Base-by-base conservation (phyloP, 1,284 basidiomycete genomes). In the Trichosporon ovoides region DNA sequence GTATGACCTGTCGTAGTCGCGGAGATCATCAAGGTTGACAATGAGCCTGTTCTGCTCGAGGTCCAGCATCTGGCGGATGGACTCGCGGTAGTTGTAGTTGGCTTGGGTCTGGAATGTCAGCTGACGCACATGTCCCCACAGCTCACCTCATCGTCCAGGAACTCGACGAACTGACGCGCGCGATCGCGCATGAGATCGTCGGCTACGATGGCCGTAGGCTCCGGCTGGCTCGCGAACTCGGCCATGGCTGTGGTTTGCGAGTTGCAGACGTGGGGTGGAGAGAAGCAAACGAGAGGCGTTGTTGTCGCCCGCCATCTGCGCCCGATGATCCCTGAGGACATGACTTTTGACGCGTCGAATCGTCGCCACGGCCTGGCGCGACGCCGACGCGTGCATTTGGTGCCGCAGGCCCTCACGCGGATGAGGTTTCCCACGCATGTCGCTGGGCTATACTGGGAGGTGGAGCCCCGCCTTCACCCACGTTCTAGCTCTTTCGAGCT, bases 21-120 rank as follows among this genome's bases (percentile, higher is more conserved):
- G 87, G 66, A 99, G 80, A 78, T 98, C 93, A 78, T 99, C 95
- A 67, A 98, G 83, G 78, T 97, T 98, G 76, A 99, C 85, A 69
- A 96, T 87, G 69, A 99, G 86, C 69, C 96, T 86, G 67, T 91
- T 87, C 71, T 88, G 85, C 69, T 91, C 88, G 33, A 84, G 81
- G 57, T 88, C 85, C 43, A 98, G 83, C 87, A 98, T 88, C 66
- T 85, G 84, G 52, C 84, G 82, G 67, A 97, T 88, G 57, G 88
- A 87, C 70, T 93, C 87, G 67, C 85, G 85, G 80, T 98, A 98
- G 78, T 91, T 90, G 80, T 78, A 77, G 55, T 71, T 72, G 13
- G 65, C 62, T 61, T 73, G 71, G 46, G 71, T 73, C 71, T 74
- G 52, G 1, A 22, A 18, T 16, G 62, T 53, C 16, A 61, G 43